Evolutionary conservation across 441 rosid genomes (phyloP).

Genomic region (Eutrema salsugineum): DNA sequence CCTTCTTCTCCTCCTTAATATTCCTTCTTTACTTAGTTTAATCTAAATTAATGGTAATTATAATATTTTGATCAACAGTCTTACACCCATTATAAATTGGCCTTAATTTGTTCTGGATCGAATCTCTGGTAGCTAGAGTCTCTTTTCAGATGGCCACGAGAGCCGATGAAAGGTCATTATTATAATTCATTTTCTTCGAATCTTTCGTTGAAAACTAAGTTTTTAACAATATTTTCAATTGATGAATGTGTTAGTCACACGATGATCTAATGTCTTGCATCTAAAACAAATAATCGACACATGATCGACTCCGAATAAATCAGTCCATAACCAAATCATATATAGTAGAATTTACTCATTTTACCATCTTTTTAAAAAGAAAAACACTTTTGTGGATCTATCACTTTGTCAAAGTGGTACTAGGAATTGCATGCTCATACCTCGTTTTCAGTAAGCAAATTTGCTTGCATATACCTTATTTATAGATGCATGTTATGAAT

Average conservation of each 20-base stretch:
- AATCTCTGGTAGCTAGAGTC: conserved; percentile 1
- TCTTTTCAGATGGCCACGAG: conserved; percentile 15
- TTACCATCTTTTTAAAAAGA: too few relatives aligned
- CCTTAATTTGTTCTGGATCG: not conserved
- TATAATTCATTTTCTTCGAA: not conserved
- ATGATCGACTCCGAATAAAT: not conserved
- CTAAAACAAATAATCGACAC: not conserved
- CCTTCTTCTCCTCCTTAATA: conserved; percentile 17
- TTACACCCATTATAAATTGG: not conserved
- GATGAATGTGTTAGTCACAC: not conserved
- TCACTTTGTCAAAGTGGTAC: too few relatives aligned
- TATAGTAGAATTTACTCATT: not conserved
- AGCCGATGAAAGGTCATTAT: not conserved
- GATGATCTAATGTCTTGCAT: not conserved
- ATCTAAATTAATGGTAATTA: not conserved
- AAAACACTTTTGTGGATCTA: not conserved
- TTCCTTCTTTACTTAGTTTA: conserved; percentile 13
- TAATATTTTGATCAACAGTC: not conserved
- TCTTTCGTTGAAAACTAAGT: not conserved
- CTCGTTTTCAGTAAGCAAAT: not conserved
- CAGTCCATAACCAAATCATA: not conserved
- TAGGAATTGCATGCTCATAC: too few relatives aligned
- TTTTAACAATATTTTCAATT: not conserved
- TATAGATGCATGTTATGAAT: not conserved
- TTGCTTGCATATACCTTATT: not conserved